Evolutionary conservation across 768 basidiomycete genomes (phyloP).

Genomic region (Hygrocybe punicea): DNA sequence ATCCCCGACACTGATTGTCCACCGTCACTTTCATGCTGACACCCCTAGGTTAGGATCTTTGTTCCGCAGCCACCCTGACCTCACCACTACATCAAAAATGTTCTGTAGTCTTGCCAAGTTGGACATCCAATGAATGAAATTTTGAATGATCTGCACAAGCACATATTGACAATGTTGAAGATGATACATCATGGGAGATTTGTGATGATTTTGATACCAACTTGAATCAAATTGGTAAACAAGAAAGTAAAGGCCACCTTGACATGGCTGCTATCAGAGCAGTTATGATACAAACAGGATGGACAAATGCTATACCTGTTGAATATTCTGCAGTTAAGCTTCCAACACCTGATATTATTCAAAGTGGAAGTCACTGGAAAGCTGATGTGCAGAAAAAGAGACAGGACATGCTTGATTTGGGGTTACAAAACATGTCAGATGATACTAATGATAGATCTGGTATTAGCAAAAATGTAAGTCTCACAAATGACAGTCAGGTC

Average conservation of each 20-base stretch:
- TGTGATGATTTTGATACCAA: neutral
- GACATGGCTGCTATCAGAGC: neutral
- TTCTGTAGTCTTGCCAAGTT: neutral
- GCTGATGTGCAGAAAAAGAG: constrained; percentile 5
- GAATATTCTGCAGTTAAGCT: constrained; percentile 3
- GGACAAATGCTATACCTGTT: neutral
- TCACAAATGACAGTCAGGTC: no score
- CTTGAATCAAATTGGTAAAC: constrained; percentile 2
- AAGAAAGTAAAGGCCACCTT: neutral
- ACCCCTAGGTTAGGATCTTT: no score
- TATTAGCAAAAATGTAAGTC: neutral
- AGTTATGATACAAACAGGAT: constrained; percentile 2
- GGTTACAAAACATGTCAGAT: neutral
- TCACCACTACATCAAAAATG: no score
- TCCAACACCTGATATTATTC: neutral
- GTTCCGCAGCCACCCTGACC: no score
- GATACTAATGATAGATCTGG: neutral
- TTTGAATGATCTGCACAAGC: neutral
- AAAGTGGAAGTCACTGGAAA: constrained; percentile 9
- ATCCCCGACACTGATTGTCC: no score
- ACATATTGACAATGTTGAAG: constrained; percentile 2
- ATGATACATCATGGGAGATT: constrained; percentile 2
- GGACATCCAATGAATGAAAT: neutral
- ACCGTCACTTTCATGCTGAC: no score
- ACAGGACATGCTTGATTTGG: constrained; percentile 3